phyloP scores from a whole-genome alignment of 352 stramenopile genomes.

The Phytophthora idaei region DNA sequence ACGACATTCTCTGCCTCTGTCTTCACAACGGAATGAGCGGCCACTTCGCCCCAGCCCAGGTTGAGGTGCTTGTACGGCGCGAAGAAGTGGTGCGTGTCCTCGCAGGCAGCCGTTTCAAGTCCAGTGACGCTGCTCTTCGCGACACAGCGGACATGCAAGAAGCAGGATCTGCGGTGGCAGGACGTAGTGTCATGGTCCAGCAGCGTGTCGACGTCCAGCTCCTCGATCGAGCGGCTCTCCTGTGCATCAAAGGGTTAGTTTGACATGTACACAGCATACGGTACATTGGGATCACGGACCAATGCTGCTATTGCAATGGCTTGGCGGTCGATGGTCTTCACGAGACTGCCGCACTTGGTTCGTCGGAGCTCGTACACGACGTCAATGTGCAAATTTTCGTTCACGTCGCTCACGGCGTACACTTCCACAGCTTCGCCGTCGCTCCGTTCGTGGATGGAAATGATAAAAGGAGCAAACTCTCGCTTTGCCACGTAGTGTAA shows the following conservation, averaged over 20 bases:
- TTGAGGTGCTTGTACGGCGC: slow-evolving; percentile 68
- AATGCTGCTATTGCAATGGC: slow-evolving; percentile 34
- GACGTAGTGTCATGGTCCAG: slow-evolving; percentile 39
- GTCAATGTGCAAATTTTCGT: slow-evolving; percentile 36
- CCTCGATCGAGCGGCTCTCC: slow-evolving; percentile 45
- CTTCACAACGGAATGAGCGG: slow-evolving; percentile 24
- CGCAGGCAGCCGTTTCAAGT: slow-evolving; percentile 26
- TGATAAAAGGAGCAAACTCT: slow-evolving; percentile 70
- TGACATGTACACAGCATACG: not conserved
- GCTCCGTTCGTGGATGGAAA: slow-evolving; percentile 45
- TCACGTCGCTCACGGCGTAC: slow-evolving; percentile 57
- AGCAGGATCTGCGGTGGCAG: slow-evolving; percentile 59
- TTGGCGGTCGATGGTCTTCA: slow-evolving; percentile 44
- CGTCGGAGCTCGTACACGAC: slow-evolving; percentile 54
- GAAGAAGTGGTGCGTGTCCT: slow-evolving; percentile 72
- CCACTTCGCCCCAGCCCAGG: slow-evolving; percentile 43
- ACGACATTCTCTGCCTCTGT: slow-evolving; percentile 7
- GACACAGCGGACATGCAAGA: slow-evolving; percentile 51
- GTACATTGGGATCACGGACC: slow-evolving; percentile 31
- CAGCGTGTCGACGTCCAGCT: slow-evolving; percentile 37
- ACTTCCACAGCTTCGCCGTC: slow-evolving; percentile 38
- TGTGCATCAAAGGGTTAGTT: slow-evolving; percentile 24
- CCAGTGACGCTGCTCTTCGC: slow-evolving; percentile 10
- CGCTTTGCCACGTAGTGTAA: slow-evolving; percentile 79
- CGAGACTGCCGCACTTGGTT: slow-evolving; percentile 43